These are phyloP conservation scores for Lycium barbarum DNA, from an alignment of 257 asterid species.

Conservation along the genomic window DNA sequence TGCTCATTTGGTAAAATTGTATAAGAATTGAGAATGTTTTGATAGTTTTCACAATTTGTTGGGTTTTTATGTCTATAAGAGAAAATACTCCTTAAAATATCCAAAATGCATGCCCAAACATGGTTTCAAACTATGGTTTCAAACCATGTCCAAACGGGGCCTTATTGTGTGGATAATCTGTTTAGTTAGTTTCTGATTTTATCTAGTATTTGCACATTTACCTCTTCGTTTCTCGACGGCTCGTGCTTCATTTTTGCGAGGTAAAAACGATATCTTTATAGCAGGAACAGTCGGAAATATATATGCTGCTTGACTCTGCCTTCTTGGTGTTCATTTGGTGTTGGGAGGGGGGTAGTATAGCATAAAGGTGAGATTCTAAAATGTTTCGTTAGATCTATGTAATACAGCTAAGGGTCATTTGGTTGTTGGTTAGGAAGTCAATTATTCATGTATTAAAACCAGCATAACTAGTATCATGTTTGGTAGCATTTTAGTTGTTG, in stretches of 20 bases:
- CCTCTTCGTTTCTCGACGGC: neutral
- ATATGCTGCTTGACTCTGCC: neutral
- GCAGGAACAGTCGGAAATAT: neutral
- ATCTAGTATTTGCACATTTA: neutral
- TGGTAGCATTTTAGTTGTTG: too few species aligned
- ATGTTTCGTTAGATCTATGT: neutral
- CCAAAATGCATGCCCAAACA: too few species aligned
- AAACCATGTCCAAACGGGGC: too few species aligned
- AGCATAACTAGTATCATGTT: too few species aligned
- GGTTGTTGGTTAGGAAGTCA: too few species aligned
- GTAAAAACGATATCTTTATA: neutral
- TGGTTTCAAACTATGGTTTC: too few species aligned
- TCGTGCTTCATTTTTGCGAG: neutral
- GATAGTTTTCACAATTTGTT: too few species aligned
- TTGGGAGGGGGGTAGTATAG: neutral
- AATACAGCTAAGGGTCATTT: neutral
- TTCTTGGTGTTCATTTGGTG: neutral
- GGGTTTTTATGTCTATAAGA: too few species aligned
- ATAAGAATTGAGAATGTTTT: too few species aligned
- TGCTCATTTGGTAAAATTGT: neutral
- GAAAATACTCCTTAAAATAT: too few species aligned
- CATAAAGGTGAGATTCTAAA: neutral
- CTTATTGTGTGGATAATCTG: neutral
- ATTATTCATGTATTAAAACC: too few species aligned
- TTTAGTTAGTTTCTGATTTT: conserved; percentile 11